A percentile compares a stretch with the other conserved stretches of the same genome.
These are phyloP conservation scores for Prunus armeniaca DNA, from an alignment of 306 rosid genomes.

Conservation along the genomic window DNA sequence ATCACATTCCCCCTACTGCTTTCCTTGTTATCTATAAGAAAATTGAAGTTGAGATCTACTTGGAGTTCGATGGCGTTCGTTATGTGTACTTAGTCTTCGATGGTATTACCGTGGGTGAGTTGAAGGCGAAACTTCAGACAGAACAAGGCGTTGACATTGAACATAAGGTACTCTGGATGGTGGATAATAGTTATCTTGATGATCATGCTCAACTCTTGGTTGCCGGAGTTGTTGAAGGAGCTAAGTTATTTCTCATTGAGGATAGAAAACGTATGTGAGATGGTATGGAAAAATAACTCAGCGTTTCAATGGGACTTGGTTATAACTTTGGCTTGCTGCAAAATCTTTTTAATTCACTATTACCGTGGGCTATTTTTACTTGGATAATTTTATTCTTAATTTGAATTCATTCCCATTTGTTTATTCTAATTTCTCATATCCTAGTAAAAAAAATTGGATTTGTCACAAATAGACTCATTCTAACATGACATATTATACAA, in stretches of 20 bases:
- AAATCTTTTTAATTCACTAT: too few relatives aligned
- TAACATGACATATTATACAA: too few relatives aligned
- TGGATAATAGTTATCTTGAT: neutral
- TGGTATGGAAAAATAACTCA: too few relatives aligned
- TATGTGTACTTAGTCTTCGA: neutral
- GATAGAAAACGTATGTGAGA: too few relatives aligned
- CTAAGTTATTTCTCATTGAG: neutral
- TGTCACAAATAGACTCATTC: too few relatives aligned
- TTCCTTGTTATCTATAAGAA: neutral
- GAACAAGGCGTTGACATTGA: neutral
- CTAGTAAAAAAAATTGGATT: rapidly evolving
- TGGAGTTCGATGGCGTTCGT: neutral
- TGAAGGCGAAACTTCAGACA: neutral
- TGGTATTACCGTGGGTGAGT: neutral
- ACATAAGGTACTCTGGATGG: neutral
- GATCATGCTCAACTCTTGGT: neutral
- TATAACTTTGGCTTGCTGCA: too few relatives aligned
- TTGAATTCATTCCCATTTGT: too few relatives aligned
- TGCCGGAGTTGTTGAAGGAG: neutral
- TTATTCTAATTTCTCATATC: too few relatives aligned
- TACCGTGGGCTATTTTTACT: too few relatives aligned
- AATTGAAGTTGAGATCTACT: neutral
- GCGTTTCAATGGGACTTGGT: too few relatives aligned
- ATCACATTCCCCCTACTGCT: neutral
- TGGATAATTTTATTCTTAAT: too few relatives aligned